These are phyloP conservation scores for Salvia splendens DNA, from an alignment of 257 asterid species.

Conservation along the genomic window DNA sequence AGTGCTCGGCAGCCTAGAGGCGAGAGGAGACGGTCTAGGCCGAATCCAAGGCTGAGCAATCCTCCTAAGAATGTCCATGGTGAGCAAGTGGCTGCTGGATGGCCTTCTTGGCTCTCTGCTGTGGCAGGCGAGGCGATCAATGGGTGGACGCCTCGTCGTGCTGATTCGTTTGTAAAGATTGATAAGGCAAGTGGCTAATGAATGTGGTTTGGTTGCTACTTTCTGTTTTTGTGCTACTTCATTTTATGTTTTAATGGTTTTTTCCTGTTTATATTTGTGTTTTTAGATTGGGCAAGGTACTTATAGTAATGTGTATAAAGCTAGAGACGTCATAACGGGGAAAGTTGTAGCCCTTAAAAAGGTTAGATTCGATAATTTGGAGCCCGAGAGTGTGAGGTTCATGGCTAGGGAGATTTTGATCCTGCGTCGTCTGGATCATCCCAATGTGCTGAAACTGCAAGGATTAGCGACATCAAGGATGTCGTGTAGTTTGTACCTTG, in stretches of 20 bases:
- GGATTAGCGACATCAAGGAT: slow-evolving; percentile 88
- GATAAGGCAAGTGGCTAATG: slow-evolving; percentile 59
- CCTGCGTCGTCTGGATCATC: slow-evolving; percentile 86
- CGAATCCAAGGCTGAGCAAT: slow-evolving; percentile 77
- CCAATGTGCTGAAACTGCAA: slow-evolving; percentile 72
- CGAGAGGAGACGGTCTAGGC: slow-evolving; percentile 75
- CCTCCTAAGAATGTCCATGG: slow-evolving; percentile 80
- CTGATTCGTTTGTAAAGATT: slow-evolving; percentile 80
- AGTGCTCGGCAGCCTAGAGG: slow-evolving; percentile 43
- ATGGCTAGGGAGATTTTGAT: slow-evolving; percentile 95
- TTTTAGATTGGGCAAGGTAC: slow-evolving; percentile 92
- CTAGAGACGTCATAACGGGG: slow-evolving; percentile 69
- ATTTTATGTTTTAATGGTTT: slow-evolving; percentile 26
- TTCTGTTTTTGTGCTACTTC: slow-evolving; percentile 19
- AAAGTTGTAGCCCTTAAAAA: slow-evolving; percentile 76
- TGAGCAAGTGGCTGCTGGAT: slow-evolving; percentile 93
- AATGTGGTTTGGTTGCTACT: slow-evolving; percentile 13
- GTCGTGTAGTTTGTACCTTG: slow-evolving; percentile 87
- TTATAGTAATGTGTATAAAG: slow-evolving; percentile 84
- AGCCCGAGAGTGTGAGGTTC: slow-evolving; percentile 87
- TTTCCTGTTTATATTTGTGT: slow-evolving; percentile 1
- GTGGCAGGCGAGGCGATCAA: slow-evolving; percentile 90
- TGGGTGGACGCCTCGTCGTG: slow-evolving; percentile 88
- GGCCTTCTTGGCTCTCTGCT: slow-evolving; percentile 90
- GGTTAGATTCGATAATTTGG: slow-evolving; percentile 86